Evolutionary conservation across 2,329 filamentous ascomycete species (phyloP).

Genomic region (Neonectria ditissima): DNA sequence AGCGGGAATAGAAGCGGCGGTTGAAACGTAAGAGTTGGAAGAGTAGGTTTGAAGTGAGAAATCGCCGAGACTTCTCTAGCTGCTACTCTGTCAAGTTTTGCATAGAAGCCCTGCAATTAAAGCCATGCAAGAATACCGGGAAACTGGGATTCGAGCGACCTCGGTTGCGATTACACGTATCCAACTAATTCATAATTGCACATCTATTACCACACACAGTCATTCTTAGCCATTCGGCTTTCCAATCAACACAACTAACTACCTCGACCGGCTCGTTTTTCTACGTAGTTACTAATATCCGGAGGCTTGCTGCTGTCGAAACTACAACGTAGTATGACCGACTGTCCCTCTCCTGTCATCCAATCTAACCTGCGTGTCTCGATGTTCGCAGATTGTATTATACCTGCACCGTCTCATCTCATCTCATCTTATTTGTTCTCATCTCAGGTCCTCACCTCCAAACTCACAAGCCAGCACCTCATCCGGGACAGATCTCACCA

Average conservation of each 20-base stretch:
- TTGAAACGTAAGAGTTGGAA: neutral
- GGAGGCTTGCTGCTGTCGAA: neutral
- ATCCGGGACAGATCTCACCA: too few relatives aligned
- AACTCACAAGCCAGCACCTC: neutral
- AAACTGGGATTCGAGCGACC: neutral
- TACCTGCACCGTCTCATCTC: neutral
- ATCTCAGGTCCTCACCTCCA: neutral
- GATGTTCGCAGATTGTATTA: neutral
- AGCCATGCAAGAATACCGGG: neutral
- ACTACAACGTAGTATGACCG: neutral
- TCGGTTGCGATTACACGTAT: neutral
- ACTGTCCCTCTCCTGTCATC: neutral
- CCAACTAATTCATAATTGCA: neutral
- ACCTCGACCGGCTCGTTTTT: neutral
- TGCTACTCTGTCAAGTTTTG: neutral
- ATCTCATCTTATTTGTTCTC: neutral
- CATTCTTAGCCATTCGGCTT: neutral
- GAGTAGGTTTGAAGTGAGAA: neutral
- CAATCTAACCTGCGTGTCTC: neutral
- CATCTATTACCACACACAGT: neutral
- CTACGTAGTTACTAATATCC: neutral
- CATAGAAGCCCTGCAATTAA: neutral
- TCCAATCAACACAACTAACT: neutral
- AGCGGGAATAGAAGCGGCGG: neutral
- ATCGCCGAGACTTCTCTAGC: neutral